A percentile compares a stretch with the other conserved stretches of the same genome.
These are phyloP conservation scores for Pyrenopolyporus hunteri DNA, from an alignment of 495 filamentous ascomycete species.

Conservation along the genomic window DNA sequence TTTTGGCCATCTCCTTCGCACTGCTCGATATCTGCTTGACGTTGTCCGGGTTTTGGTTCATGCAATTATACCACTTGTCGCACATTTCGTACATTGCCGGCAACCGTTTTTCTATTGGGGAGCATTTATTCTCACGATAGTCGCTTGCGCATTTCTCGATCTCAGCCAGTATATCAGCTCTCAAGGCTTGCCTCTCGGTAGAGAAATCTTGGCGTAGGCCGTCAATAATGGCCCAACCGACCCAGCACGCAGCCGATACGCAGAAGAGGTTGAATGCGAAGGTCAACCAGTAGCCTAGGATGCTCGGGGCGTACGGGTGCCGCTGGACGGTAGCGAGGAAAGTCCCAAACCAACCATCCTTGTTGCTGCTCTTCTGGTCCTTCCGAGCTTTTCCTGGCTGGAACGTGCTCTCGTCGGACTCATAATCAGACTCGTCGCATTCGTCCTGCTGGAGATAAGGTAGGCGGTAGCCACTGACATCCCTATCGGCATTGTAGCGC, in stretches of 20 bases:
- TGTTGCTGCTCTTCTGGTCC: constrained; percentile 45
- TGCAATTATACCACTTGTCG: constrained; percentile 81
- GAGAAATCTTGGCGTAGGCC: constrained; percentile 79
- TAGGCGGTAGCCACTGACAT: constrained; percentile 52
- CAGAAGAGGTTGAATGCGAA: constrained; percentile 79
- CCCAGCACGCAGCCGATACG: constrained; percentile 67
- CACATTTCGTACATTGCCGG: constrained; percentile 78
- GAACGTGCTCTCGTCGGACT: constrained; percentile 47
- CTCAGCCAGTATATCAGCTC: constrained; percentile 67
- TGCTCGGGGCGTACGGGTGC: constrained; percentile 84
- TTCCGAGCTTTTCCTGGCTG: constrained; percentile 34
- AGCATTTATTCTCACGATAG: constrained; percentile 77
- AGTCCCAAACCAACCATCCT: constrained; percentile 54
- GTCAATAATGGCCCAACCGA: constrained; percentile 70
- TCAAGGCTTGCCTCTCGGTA: constrained; percentile 67
- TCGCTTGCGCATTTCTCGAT: constrained; percentile 73
- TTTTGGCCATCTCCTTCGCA: constrained; percentile 51
- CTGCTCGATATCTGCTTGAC: constrained; percentile 51
- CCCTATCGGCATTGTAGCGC: constrained; percentile 47
- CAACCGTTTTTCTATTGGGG: constrained; percentile 57
- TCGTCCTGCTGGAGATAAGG: constrained; percentile 49
- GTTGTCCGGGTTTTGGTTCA: constrained; percentile 63
- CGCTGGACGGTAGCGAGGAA: constrained; percentile 73
- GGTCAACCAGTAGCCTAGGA: constrained; percentile 85
- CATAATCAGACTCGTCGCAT: constrained; percentile 67